A percentile compares a stretch with the other conserved stretches of the same genome.
These are phyloP conservation scores for Ceriops tagal DNA, from an alignment of 345 rosid species.

Conservation along the genomic window DNA sequence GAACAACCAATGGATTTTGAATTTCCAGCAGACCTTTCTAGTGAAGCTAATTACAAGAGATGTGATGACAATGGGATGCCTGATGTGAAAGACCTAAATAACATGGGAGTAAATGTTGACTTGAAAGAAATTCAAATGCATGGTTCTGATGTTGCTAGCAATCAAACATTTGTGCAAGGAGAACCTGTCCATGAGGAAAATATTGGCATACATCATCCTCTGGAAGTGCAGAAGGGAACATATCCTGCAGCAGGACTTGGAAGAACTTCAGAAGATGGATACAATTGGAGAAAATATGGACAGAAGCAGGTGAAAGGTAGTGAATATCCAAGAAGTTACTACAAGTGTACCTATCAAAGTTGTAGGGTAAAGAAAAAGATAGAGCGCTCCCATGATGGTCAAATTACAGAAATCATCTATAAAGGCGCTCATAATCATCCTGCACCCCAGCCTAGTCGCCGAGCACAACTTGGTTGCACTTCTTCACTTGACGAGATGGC, in stretches of 20 bases:
- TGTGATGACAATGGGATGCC: slow-evolving; percentile 19
- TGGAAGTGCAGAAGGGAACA: slow-evolving; percentile 41
- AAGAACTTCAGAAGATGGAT: slow-evolving; percentile 55
- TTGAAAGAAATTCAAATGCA: slow-evolving; percentile 23
- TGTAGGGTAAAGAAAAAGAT: slow-evolving; percentile 60
- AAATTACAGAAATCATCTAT: slow-evolving; percentile 63
- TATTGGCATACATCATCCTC: slow-evolving; percentile 4
- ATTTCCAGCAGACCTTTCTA: slow-evolving; percentile 28
- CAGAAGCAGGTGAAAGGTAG: slow-evolving; percentile 69
- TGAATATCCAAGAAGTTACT: slow-evolving; percentile 63
- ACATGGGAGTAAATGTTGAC: slow-evolving; percentile 18
- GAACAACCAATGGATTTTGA: slow-evolving; percentile 32
- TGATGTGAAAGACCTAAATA: slow-evolving; percentile 21
- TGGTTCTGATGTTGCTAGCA: slow-evolving; percentile 21
- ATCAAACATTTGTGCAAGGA: slow-evolving; percentile 17
- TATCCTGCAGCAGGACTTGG: slow-evolving; percentile 27
- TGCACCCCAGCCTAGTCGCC: slow-evolving; percentile 45
- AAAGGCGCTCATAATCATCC: slow-evolving; percentile 57
- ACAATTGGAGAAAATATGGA: slow-evolving; percentile 67
- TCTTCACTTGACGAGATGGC: slow-evolving; percentile 33
- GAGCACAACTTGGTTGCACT: slow-evolving; percentile 33
- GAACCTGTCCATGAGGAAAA: slow-evolving; percentile 36
- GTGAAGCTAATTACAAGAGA: slow-evolving; percentile 24
- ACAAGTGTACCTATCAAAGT: slow-evolving; percentile 54
- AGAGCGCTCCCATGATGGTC: slow-evolving; percentile 57